These are phyloP conservation scores for Aureobasidium sp. DNA, from an alignment of 2,329 filamentous ascomycete species.

Conservation along the genomic window DNA sequence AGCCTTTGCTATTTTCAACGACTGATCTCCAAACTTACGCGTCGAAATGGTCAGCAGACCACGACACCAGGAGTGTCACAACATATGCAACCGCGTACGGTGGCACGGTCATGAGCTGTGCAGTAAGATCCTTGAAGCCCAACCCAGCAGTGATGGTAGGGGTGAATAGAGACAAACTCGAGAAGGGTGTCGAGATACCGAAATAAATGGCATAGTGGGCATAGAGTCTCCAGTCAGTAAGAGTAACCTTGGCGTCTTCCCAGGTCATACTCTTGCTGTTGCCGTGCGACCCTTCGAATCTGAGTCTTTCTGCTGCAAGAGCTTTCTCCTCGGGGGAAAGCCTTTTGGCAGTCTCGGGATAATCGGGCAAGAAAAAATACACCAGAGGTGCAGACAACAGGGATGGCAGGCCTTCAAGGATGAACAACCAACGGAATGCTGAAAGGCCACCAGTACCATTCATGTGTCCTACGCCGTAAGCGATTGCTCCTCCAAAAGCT, in stretches of 20 bases:
- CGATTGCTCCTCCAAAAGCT: conserved; percentile 49
- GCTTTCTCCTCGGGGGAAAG: conserved; percentile 36
- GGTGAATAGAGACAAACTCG: conserved; percentile 22
- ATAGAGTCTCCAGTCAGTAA: conserved; percentile 47
- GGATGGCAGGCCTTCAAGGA: conserved; percentile 35
- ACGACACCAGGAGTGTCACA: conserved; percentile 40
- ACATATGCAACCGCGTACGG: conserved; percentile 34
- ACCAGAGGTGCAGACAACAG: conserved; percentile 24
- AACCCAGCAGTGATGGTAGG: conserved; percentile 59
- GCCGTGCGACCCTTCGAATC: conserved; percentile 37
- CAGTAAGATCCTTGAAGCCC: conserved; percentile 49
- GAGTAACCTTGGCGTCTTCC: conserved; percentile 40
- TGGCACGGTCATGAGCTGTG: conserved; percentile 30
- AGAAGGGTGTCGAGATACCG: conserved; percentile 34
- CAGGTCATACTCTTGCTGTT: conserved; percentile 41
- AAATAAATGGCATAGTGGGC: conserved; percentile 48
- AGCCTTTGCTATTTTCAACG: background rate
- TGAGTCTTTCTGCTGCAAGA: conserved; percentile 36
- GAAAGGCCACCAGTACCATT: conserved; percentile 32
- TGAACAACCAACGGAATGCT: conserved; percentile 45
- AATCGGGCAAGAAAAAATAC: conserved; percentile 25
- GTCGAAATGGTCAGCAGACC: conserved; percentile 58
- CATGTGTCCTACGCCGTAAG: conserved; percentile 44
- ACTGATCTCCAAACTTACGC: conserved; percentile 24
- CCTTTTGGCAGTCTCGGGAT: conserved; percentile 25